Evolutionary conservation across 805 yeast genomes (phyloP), one percentile per base, ranked within the genome.

Genomic region (Cyberlindnera petersonii): DNA sequence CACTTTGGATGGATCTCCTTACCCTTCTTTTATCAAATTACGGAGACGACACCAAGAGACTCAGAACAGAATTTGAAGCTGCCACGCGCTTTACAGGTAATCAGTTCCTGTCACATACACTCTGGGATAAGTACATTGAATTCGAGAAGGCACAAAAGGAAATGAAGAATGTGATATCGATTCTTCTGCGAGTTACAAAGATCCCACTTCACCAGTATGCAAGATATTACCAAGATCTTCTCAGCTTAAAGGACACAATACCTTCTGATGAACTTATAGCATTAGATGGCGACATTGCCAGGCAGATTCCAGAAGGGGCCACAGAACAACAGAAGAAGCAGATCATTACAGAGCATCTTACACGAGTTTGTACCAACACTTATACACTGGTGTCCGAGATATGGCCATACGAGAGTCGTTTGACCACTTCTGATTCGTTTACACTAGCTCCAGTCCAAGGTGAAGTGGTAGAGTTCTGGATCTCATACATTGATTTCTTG

Each of bases 201-300:
- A 65, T 85, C 3, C 98, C 98, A 0, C 61, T 91, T 31, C 91
- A 91, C 60, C 95, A 88, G 52, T 89, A 87, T 58, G 82, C 96
- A 0, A 77, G 74, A 47, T 91, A 82, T 58, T 84, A 75, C 52
- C 78, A 64, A 55, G 68, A 53, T 60, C 77, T 53, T 51, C 64
- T 43, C 65, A 66, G 46, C 46, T 66, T 44, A 53, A 42, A 56
- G 32, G 46, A 37, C n/a, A 26, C 31, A 4, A 34, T 50, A 5
- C 33, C 41, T 9, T 26, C 28, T 3, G 48, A 52, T 7, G 40
- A 29, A 2, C 18, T 56, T 5, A 26, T 48, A 1, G 33, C 42
- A 15, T 20, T 42, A 19, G 56, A 52, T 24, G 40, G 35, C 4
- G 43, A 61, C 9, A 34, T 48, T 4, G 52, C 46, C 6, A 52